phyloP scores from a whole-genome alignment of 164 flowering plant genomes.

The Tetracentron sinense region DNA sequence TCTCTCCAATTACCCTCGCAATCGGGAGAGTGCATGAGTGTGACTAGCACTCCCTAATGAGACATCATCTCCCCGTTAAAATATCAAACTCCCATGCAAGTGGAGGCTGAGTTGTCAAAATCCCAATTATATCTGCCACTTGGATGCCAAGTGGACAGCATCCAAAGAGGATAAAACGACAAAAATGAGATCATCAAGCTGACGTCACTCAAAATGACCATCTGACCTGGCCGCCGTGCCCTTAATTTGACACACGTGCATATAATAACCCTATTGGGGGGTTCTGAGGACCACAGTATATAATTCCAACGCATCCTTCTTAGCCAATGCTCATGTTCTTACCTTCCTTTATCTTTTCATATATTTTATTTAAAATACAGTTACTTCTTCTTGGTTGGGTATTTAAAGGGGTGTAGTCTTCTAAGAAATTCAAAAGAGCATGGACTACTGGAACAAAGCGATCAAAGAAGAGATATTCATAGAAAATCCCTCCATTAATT shows the following conservation, averaged over 20 bases:
- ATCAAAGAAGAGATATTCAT: background rate
- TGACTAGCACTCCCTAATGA: too few species aligned
- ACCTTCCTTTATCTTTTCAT: background rate
- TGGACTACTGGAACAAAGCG: background rate
- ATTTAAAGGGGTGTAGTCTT: constrained; percentile 3
- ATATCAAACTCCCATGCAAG: background rate
- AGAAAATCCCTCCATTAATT: background rate
- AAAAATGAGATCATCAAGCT: constrained; percentile 14
- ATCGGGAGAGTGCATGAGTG: too few species aligned
- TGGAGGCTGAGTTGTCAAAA: too few species aligned
- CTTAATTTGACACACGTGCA: constrained; percentile 46
- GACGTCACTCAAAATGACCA: constrained; percentile 16
- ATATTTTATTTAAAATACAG: background rate
- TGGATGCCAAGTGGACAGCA: background rate
- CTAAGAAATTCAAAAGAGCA: constrained; percentile 3
- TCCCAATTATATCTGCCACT: background rate
- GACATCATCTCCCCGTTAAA: too few species aligned
- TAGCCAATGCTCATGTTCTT: background rate
- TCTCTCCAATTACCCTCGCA: too few species aligned
- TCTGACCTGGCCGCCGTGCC: constrained; percentile 30
- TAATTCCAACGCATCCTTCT: background rate
- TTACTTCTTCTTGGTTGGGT: background rate
- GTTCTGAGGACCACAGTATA: constrained; percentile 9
- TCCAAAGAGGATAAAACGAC: background rate
- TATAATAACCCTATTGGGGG: constrained; percentile 9